Base-by-base conservation (phyloP, 257 asterid genomes). In the Solanum etuberosum region DNA sequence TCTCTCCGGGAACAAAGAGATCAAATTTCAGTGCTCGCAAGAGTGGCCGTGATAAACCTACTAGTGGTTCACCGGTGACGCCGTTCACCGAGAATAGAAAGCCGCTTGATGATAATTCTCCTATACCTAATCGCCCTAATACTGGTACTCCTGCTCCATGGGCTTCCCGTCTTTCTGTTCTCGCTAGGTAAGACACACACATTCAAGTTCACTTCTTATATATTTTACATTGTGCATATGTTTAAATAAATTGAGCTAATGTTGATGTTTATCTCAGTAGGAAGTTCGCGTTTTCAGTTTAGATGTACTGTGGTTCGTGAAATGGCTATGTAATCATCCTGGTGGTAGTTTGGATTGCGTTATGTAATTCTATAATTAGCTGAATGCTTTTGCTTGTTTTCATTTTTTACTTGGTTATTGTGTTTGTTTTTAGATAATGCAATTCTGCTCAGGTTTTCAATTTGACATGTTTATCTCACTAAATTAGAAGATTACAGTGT, bases 91-190 rank as follows among this genome's bases (percentile, higher is more conserved):
- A 92, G 86, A 92, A 87, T 87, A 92, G 97, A 42, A 91, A 91
- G 38, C 86, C 85, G 51, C 86, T 86, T 90, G 92, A 77, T 73
- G 94, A 91, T 23, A 89, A 92, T 88, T 88, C 92, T 35, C 51
- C 82, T 46, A 86, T 93, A 54, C 93, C 94, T 67, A 93, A 90
- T 91, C 98, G 99, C 27, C 99, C 99, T 10, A 84, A 89, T 85
- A 93, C 96, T 81, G 99, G 98, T 80, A 96, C 98, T 51, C 99
- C 99, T 10, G 98, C 98, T 59, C 99, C 98, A 11, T 96, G 98
- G 98, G 86, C 96, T 83, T 90, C 99, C 89, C 99, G 99, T 73
- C 99, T 92, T 86, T 94, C 98, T 73, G 96, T 92, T 32, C 93
- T 94, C 15, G 95, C 98, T 85, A 94, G 98, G 99, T 96, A 65